These are phyloP conservation scores for Musa itinerans DNA, from an alignment of 176 grass and related monocot genomes.

Conservation along the genomic window DNA sequence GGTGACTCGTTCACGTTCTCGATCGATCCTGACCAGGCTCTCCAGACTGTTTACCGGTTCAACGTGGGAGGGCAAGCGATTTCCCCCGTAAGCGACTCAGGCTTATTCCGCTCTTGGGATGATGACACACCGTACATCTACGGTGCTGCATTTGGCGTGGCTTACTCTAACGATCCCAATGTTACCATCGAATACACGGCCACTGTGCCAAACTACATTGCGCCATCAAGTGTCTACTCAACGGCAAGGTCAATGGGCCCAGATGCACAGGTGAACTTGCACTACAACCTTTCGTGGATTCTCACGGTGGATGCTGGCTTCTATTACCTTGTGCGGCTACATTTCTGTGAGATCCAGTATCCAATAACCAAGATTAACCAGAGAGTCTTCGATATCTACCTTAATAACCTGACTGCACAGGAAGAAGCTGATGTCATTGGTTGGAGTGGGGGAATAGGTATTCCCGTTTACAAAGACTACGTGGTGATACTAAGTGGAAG, in stretches of 20 bases:
- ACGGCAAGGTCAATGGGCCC: constrained; percentile 83
- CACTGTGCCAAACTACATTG: constrained; percentile 39
- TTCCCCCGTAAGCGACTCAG: constrained; percentile 55
- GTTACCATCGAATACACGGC: constrained; percentile 49
- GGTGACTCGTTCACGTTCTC: constrained; percentile 20
- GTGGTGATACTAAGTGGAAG: constrained; percentile 34
- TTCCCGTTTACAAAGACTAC: constrained; percentile 51
- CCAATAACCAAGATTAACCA: constrained; percentile 45
- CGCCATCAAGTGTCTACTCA: constrained; percentile 50
- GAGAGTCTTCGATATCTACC: constrained; percentile 60
- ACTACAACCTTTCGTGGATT: constrained; percentile 67
- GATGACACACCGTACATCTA: constrained; percentile 57
- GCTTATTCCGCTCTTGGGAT: constrained; percentile 53
- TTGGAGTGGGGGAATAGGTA: constrained; percentile 38
- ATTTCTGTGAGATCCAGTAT: constrained; percentile 87
- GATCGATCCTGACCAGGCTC: constrained; percentile 21
- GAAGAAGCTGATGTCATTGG: constrained; percentile 46
- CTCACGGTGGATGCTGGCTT: constrained; percentile 71
- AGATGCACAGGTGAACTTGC: constrained; percentile 33
- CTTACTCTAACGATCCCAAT: constrained; percentile 46
- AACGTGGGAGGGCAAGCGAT: constrained; percentile 73
- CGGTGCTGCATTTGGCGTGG: constrained; percentile 43
- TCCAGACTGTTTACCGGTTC: constrained; percentile 75
- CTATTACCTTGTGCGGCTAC: constrained; percentile 62
- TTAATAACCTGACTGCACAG: constrained; percentile 58